phyloP scores from a whole-genome alignment of 148 eudicot genomes.

The Chenopodium suecicum region DNA sequence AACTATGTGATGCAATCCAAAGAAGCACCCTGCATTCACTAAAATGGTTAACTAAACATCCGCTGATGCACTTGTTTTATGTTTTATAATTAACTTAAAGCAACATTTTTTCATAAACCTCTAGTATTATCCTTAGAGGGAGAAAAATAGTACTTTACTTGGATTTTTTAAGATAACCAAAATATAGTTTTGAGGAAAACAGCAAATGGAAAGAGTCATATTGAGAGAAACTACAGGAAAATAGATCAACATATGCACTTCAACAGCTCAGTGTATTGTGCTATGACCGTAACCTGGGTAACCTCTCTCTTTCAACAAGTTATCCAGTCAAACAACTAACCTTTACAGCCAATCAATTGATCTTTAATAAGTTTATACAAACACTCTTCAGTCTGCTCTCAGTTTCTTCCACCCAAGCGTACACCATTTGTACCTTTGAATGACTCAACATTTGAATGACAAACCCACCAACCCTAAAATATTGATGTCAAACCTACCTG shows the following conservation, averaged over 20 bases:
- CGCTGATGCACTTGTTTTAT: no score
- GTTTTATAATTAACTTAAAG: no score
- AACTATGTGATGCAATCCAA: no score
- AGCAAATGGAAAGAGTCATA: not conserved
- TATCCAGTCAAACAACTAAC: not conserved
- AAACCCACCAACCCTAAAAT: not conserved
- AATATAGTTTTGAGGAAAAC: not conserved
- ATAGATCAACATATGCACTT: not conserved
- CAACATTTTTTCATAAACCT: no score
- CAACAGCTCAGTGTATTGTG: not conserved
- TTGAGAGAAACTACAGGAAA: not conserved
- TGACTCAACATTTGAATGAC: not conserved
- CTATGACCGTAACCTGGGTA: not conserved
- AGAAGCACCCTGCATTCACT: no score
- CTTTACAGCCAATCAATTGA: not conserved
- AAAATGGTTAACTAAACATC: no score
- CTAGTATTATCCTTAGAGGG: no score
- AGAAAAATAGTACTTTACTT: no score
- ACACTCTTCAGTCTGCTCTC: not conserved
- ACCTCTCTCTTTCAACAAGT: not conserved
- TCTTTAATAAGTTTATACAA: not conserved
- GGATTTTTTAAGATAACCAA: no score
- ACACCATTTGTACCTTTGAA: not conserved
- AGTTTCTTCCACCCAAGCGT: not conserved
- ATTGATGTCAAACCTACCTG: no score